phyloP scores from a whole-genome alignment of 768 basidiomycete species.

The Strobilomyces confusus region DNA sequence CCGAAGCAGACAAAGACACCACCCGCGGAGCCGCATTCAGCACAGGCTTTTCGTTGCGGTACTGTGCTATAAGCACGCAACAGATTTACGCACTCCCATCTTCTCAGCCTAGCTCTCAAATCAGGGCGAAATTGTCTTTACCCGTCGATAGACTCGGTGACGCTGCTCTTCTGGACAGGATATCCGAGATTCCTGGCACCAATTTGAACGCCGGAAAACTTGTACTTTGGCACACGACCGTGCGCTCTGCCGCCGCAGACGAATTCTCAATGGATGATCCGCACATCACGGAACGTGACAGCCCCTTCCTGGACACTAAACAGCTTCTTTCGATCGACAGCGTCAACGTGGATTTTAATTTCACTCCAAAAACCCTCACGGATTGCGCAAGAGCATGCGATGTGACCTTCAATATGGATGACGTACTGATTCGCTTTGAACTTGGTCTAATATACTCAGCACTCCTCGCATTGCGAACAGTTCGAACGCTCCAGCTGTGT shows the following conservation, averaged over 20 bases:
- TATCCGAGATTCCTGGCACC: slow-evolving; percentile 31
- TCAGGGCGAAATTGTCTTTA: slow-evolving; percentile 52
- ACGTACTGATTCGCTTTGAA: slow-evolving; percentile 49
- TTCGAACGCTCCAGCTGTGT: slow-evolving; percentile 38
- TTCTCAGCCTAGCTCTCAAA: slow-evolving; percentile 35
- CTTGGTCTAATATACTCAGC: slow-evolving; percentile 67
- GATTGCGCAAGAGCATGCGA: slow-evolving; percentile 31
- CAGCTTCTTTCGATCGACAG: slow-evolving; percentile 42
- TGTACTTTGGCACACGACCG: slow-evolving; percentile 42
- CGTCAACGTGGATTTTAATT: slow-evolving; percentile 26
- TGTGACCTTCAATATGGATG: slow-evolving; percentile 47
- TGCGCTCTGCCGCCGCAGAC: slow-evolving; percentile 65
- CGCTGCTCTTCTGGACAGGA: slow-evolving; percentile 39
- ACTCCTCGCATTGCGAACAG: slow-evolving; percentile 56
- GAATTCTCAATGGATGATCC: slow-evolving; percentile 67
- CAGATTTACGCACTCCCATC: slow-evolving; percentile 16
- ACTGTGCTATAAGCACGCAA: slow-evolving; percentile 41
- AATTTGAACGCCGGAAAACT: slow-evolving; percentile 42
- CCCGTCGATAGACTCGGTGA: slow-evolving; percentile 48
- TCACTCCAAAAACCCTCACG: slow-evolving; percentile 10
- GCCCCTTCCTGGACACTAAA: slow-evolving; percentile 37
- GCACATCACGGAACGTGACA: slow-evolving; percentile 50
- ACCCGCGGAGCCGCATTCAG: slow-evolving; percentile 66
- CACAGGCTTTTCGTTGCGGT: slow-evolving; percentile 50
- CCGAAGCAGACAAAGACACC: slow-evolving; percentile 57